These are phyloP conservation scores for Blastocystis sp. DNA, from an alignment of 352 stramenopile genomes.

Conservation along the genomic window DNA sequence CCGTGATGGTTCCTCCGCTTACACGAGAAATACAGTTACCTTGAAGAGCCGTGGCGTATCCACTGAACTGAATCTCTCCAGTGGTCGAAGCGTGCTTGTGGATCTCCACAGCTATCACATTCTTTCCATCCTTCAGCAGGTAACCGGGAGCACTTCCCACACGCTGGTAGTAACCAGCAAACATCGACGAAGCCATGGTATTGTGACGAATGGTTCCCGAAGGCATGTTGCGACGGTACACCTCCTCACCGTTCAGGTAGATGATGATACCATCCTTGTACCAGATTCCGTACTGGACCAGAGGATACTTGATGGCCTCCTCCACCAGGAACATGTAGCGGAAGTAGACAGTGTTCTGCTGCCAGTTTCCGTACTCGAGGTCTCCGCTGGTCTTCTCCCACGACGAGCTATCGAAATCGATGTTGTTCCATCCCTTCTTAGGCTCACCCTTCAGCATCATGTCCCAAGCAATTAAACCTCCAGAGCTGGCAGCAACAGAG, in stretches of 20 bases:
- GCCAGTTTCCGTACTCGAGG: background rate
- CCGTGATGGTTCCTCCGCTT: background rate
- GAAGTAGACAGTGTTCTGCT: conserved; percentile 8
- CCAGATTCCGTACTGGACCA: conserved; percentile 28
- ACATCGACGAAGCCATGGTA: background rate
- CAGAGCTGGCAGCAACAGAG: background rate
- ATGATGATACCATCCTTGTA: conserved; percentile 43
- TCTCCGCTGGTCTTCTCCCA: background rate
- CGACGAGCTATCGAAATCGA: background rate
- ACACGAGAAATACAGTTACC: conserved; percentile 35
- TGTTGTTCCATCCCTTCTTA: background rate
- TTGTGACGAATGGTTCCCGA: background rate
- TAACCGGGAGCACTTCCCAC: background rate
- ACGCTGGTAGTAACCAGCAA: background rate
- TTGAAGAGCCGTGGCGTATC: background rate
- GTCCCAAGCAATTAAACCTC: background rate
- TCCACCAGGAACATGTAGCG: background rate
- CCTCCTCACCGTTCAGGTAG: conserved; percentile 33
- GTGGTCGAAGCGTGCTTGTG: background rate
- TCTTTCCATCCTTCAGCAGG: conserved; percentile 17
- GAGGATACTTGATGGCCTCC: conserved; percentile 26
- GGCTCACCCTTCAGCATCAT: background rate
- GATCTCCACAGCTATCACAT: conserved; percentile 31
- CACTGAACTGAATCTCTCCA: background rate
- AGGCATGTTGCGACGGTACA: conserved; percentile 26